These are phyloP conservation scores for Stylosanthes scabra DNA, from an alignment of 331 rosid species.

Conservation along the genomic window DNA sequence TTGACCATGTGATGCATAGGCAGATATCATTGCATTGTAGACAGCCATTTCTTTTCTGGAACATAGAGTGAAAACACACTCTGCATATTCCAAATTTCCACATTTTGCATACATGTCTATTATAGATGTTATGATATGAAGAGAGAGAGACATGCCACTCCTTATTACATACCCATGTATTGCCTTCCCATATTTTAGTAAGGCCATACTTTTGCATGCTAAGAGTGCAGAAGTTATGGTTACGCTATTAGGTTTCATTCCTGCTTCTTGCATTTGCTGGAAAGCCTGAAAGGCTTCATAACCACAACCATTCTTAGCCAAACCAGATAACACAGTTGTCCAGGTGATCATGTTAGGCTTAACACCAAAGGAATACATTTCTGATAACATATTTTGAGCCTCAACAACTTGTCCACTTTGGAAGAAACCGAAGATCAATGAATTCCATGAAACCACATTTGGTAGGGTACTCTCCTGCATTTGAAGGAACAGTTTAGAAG, in stretches of 20 bases:
- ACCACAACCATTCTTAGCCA: conserved; percentile 62
- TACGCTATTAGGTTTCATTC: conserved; percentile 59
- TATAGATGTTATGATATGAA: conserved; percentile 59
- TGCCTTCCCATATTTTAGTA: conserved; percentile 66
- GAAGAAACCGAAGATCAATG: conserved; percentile 69
- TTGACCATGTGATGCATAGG: conserved; percentile 75
- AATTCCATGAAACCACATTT: conserved; percentile 81
- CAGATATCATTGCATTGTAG: conserved; percentile 80
- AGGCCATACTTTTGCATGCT: conserved; percentile 63
- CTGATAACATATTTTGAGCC: conserved; percentile 69
- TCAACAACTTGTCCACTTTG: conserved; percentile 70
- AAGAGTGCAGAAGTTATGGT: conserved; percentile 63
- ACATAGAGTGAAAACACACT: conserved; percentile 53
- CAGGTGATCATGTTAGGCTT: conserved; percentile 72
- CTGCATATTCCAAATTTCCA: conserved; percentile 62
- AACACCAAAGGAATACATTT: conserved; percentile 61
- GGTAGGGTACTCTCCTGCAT: conserved; percentile 78
- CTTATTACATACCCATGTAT: conserved; percentile 72
- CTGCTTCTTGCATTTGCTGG: conserved; percentile 66
- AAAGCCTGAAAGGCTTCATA: conserved; percentile 59
- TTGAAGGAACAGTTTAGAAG: conserved; percentile 70
- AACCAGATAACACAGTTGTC: conserved; percentile 79
- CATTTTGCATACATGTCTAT: conserved; percentile 89
- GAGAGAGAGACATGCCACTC: conserved; percentile 46
- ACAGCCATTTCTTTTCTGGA: conserved; percentile 57